A percentile compares a stretch with the other conserved stretches of the same genome.
Evolutionary conservation across 2,329 filamentous ascomycete genomes (phyloP).

Genomic region (Dendrostoma leiphaemia): DNA sequence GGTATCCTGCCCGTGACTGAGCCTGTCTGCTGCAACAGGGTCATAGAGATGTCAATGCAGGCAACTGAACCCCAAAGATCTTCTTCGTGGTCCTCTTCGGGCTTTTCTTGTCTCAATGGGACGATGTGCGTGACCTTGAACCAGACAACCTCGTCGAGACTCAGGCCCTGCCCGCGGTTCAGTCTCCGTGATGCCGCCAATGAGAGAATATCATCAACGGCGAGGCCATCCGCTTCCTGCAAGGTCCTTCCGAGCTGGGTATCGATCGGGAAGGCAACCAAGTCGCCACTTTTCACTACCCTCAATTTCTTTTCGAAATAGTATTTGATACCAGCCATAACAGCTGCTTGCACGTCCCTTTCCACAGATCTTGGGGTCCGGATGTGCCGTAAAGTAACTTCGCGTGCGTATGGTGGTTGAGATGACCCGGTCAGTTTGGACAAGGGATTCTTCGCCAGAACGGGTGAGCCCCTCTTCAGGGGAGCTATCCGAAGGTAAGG

Average conservation of each 20-base stretch:
- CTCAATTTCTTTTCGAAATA: conserved; percentile 83
- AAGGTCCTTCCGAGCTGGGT: conserved; percentile 78
- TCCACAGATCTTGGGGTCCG: conserved; percentile 88
- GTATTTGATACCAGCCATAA: conserved; percentile 82
- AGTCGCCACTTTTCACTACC: conserved; percentile 80
- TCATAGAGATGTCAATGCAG: conserved; percentile 80
- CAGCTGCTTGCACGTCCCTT: conserved; percentile 76
- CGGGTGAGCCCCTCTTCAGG: conserved; percentile 49
- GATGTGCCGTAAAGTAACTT: conserved; percentile 86
- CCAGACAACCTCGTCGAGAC: conserved; percentile 73
- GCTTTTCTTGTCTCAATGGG: conserved; percentile 48
- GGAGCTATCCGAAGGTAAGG: conserved; percentile 77
- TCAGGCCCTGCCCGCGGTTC: conserved; percentile 29
- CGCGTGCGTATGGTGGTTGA: conserved; percentile 60
- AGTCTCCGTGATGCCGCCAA: conserved; percentile 41
- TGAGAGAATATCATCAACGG: conserved; percentile 69
- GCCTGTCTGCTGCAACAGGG: conserved; percentile 88
- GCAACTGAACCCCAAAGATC: conserved; percentile 84
- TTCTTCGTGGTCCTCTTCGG: conserved; percentile 60
- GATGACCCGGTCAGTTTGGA: conserved; percentile 54
- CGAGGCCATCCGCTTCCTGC: conserved; percentile 65
- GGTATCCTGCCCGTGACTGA: conserved; percentile 81
- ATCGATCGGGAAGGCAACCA: conserved; percentile 87
- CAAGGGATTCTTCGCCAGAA: conserved; percentile 50
- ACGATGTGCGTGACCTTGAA: conserved; percentile 82